These are phyloP conservation scores for Pseudogymnoascus sp. DNA, from an alignment of 2,329 filamentous ascomycete species.

Conservation along the genomic window DNA sequence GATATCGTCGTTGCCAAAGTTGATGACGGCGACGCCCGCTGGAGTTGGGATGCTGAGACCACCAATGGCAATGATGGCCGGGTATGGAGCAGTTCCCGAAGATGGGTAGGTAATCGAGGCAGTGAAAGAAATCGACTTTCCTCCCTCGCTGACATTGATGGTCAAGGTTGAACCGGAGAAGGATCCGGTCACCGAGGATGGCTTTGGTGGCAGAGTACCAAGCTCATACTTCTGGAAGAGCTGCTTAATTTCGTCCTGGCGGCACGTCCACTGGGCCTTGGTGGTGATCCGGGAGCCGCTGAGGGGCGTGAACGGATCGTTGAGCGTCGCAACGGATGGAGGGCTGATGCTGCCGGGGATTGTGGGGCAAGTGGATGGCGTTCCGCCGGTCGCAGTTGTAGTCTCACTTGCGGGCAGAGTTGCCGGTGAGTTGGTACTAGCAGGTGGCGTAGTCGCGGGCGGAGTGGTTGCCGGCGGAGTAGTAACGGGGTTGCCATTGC, in stretches of 20 bases:
- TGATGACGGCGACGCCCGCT: conserved; percentile 45
- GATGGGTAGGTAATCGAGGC: conserved; percentile 35
- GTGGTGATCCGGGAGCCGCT: conserved; percentile 36
- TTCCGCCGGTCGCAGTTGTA: not conserved
- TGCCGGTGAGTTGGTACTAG: not conserved
- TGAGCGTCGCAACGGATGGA: conserved; percentile 17
- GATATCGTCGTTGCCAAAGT: conserved; percentile 50
- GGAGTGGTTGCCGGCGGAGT: not conserved
- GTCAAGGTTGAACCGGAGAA: conserved; percentile 35
- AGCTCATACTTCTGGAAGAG: conserved; percentile 43
- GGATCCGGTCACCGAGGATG: conserved; percentile 38
- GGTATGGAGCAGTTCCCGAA: conserved; percentile 38
- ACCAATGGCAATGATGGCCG: conserved; percentile 50
- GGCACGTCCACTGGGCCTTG: conserved; percentile 40
- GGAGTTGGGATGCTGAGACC: conserved; percentile 47
- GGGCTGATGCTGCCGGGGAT: conserved; percentile 13
- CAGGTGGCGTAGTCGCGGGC: not conserved
- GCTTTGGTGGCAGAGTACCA: conserved; percentile 38
- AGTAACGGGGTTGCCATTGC: not conserved
- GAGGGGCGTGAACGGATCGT: conserved; percentile 39
- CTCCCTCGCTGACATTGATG: conserved; percentile 35
- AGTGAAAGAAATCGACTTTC: conserved; percentile 38
- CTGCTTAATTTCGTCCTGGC: conserved; percentile 39
- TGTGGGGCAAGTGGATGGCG: not conserved
- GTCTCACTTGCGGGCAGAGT: not conserved